Evolutionary conservation across 1,284 basidiomycete genomes (phyloP).

Genomic region (Moniliella sp.): DNA sequence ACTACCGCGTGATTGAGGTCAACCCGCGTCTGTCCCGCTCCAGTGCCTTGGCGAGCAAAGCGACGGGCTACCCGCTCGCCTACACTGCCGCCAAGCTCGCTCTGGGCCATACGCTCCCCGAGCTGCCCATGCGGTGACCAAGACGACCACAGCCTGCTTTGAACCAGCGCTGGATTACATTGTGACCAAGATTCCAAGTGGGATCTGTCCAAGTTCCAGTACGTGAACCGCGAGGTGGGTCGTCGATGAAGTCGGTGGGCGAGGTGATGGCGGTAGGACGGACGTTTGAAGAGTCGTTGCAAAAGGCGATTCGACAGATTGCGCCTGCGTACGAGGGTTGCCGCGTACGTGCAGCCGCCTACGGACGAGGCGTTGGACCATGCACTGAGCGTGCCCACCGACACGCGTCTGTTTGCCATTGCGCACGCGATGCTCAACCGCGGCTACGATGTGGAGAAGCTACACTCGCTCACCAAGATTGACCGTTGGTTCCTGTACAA

Average conservation of each 20-base stretch:
- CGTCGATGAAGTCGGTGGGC: conserved; percentile 94
- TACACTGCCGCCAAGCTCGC: conserved; percentile 99
- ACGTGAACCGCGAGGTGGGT: conserved; percentile 79
- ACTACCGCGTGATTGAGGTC: conserved; percentile 75
- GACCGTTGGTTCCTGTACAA: conserved; percentile 96
- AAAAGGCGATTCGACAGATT: conserved; percentile 93
- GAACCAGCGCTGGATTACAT: conserved; percentile 99
- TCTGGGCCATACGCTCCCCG: conserved; percentile 89
- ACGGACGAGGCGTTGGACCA: conserved; percentile 67
- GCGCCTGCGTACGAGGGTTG: conserved; percentile 58
- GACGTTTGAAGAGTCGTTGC: conserved; percentile 92
- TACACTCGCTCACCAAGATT: conserved; percentile 89
- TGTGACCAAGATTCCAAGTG: conserved; percentile 98
- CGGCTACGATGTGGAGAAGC: conserved; percentile 64
- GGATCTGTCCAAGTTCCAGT: conserved; percentile 95
- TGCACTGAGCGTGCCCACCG: conserved; percentile 53
- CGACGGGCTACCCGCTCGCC: conserved; percentile 92
- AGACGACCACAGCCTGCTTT: conserved; percentile 95
- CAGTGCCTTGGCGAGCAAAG: conserved; percentile 83
- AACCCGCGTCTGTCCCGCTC: conserved; percentile 29
- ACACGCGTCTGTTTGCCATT: conserved; percentile 83
- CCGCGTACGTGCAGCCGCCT: conserved; percentile 50
- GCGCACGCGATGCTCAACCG: conserved; percentile 91
- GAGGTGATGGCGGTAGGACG: conserved; percentile 99
- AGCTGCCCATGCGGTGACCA: conserved; percentile 96